phyloP scores from a whole-genome alignment of 768 basidiomycete species.

The Lepiota brunneoincarnata region DNA sequence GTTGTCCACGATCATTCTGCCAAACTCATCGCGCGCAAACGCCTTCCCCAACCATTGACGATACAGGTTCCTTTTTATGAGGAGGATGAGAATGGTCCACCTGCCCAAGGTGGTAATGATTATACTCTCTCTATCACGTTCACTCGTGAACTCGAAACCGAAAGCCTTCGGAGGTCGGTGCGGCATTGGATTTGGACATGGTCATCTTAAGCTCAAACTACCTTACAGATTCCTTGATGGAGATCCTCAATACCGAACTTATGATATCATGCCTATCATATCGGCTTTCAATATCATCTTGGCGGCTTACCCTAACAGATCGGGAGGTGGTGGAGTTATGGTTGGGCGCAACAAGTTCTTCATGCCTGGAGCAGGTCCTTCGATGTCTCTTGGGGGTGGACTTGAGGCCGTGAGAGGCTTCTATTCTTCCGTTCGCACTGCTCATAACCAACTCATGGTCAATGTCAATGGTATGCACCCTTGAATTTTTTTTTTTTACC shows the following conservation, averaged over 20 bases:
- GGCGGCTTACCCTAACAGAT: slow-evolving; percentile 50
- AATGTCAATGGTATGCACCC: slow-evolving; percentile 57
- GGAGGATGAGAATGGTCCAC: slow-evolving; percentile 44
- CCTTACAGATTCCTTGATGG: slow-evolving; percentile 53
- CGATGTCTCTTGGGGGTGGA: slow-evolving; percentile 53
- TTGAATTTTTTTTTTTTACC: slow-evolving; percentile 17
- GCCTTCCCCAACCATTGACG: slow-evolving; percentile 41
- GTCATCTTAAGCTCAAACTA: slow-evolving; percentile 19
- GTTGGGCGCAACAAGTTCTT: slow-evolving; percentile 70
- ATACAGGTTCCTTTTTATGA: slow-evolving; percentile 47
- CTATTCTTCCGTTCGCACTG: slow-evolving; percentile 57
- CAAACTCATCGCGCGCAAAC: slow-evolving; percentile 47
- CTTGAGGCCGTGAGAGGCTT: slow-evolving; percentile 57
- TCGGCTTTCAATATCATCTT: slow-evolving; percentile 66
- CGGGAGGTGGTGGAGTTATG: slow-evolving; percentile 56
- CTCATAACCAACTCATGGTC: slow-evolving; percentile 57
- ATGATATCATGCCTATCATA: slow-evolving; percentile 57
- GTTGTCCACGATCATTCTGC: slow-evolving; percentile 57
- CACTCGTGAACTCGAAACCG: slow-evolving; percentile 48
- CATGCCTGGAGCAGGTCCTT: slow-evolving; percentile 46
- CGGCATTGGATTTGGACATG: neutral
- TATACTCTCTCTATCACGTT: slow-evolving; percentile 44
- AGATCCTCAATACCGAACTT: slow-evolving; percentile 46
- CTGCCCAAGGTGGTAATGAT: slow-evolving; percentile 32
- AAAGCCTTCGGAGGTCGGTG: slow-evolving; percentile 41